Conservation (phyloP, 257 asterid species). For the Scutellaria baicalensis region DNA sequence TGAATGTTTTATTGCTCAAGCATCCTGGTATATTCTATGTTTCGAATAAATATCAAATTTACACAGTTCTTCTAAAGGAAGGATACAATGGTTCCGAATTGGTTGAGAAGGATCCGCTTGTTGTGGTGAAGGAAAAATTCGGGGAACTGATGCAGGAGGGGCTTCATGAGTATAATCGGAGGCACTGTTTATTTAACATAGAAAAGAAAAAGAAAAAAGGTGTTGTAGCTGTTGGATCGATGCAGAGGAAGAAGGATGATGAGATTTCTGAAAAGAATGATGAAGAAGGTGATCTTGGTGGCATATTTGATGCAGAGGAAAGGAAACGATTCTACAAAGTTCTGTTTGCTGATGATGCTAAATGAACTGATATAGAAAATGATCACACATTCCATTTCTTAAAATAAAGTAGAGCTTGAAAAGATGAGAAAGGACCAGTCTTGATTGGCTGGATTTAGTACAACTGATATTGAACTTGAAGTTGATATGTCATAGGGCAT, state of each 20-base stretch:
- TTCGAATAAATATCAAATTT: conserved; percentile 61
- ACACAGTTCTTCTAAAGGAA: conserved; percentile 80
- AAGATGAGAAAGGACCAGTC: not conserved
- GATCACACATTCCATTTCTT: no score
- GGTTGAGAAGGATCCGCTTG: conserved; percentile 74
- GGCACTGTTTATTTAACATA: conserved; percentile 58
- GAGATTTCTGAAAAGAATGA: conserved; percentile 25
- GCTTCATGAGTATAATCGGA: conserved; percentile 66
- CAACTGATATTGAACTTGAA: not conserved
- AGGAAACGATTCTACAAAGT: conserved; percentile 71
- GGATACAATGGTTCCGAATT: conserved; percentile 60
- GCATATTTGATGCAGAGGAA: conserved; percentile 83
- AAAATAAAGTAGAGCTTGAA: not conserved
- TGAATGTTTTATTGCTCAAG: conserved; percentile 65
- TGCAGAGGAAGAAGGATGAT: conserved; percentile 17
- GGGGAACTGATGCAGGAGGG: conserved; percentile 94
- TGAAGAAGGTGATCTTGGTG: conserved; percentile 63
- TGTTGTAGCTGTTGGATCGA: conserved; percentile 21
- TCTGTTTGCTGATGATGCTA: conserved; percentile 56
- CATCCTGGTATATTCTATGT: conserved; percentile 89
- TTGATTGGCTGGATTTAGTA: not conserved
- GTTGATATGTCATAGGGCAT: not conserved
- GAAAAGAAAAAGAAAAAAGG: conserved; percentile 73
- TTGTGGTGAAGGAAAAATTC: conserved; percentile 76
- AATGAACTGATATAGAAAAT: conserved; percentile 10